Evolutionary conservation across 352 stramenopile genomes (phyloP).

Genomic region (Globisporangium cylindrosporum): DNA sequence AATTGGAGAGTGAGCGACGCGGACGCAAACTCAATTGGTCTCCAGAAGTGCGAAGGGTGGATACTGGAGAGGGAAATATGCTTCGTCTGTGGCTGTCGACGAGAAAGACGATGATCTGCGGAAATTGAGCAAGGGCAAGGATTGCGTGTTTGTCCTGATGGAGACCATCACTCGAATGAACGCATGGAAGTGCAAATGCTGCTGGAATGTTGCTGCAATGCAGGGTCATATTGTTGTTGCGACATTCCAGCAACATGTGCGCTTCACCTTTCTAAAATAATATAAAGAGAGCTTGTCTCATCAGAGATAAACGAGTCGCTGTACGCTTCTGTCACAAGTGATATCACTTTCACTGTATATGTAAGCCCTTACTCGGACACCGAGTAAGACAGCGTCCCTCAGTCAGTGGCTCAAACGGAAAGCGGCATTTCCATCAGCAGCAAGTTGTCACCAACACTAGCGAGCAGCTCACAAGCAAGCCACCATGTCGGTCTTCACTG

Average conservation of each 20-base stretch:
- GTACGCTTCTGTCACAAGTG: neutral
- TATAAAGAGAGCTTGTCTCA: neutral
- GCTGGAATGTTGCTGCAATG: too few species aligned
- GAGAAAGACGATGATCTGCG: neutral
- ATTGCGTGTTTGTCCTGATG: neutral
- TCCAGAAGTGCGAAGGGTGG: neutral
- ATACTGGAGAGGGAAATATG: neutral
- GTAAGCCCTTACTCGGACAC: neutral
- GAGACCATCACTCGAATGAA: neutral
- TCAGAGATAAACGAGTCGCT: neutral
- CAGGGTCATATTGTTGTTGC: too few species aligned
- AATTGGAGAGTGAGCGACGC: neutral
- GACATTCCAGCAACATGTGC: too few species aligned
- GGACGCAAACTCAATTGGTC: neutral
- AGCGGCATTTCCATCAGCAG: neutral
- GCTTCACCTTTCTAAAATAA: neutral
- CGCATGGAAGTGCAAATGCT: too few species aligned
- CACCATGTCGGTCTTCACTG: constrained; percentile 33
- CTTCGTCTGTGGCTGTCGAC: neutral
- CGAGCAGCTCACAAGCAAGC: neutral
- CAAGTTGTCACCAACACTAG: neutral
- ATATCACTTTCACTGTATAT: neutral
- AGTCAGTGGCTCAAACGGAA: neutral
- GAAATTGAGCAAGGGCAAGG: neutral
- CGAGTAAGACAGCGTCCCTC: neutral